phyloP scores from a whole-genome alignment of 768 basidiomycete genomes.

The Asterophora lycoperdoides region DNA sequence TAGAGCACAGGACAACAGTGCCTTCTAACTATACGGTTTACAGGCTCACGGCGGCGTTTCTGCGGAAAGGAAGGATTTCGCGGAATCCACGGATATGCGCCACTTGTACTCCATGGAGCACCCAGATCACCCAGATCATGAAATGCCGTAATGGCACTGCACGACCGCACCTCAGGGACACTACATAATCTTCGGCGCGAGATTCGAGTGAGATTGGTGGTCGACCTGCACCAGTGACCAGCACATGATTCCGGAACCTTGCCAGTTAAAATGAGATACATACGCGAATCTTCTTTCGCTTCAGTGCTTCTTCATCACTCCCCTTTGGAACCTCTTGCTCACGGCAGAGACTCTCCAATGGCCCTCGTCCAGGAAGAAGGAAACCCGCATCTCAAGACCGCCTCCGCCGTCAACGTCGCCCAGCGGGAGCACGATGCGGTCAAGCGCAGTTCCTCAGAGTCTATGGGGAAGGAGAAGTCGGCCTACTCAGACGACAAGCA shows the following conservation, averaged over 20 bases:
- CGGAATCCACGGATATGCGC: no score
- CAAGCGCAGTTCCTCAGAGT: conserved; percentile 21
- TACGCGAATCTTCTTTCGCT: not conserved
- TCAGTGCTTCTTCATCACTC: conserved; percentile 1
- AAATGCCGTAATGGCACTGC: not conserved
- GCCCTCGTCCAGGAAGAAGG: conserved; percentile 12
- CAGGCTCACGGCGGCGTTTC: no score
- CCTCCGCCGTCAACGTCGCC: conserved; percentile 10
- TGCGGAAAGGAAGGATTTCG: no score
- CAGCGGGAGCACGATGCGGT: conserved; percentile 12
- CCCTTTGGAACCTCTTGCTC: not conserved
- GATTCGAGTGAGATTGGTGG: not conserved
- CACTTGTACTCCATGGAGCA: not conserved
- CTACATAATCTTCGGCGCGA: not conserved
- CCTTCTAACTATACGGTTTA: no score
- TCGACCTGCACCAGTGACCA: no score
- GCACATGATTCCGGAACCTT: conserved; percentile 3
- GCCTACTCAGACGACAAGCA: conserved; percentile 10
- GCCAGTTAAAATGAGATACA: conserved; percentile 1
- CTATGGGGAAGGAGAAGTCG: conserved; percentile 20
- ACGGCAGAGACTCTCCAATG: conserved; percentile 4
- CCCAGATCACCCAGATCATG: not conserved
- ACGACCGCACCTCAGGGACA: not conserved
- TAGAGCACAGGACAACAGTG: no score
- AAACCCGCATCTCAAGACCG: conserved; percentile 5